These are phyloP conservation scores for Yamadazyma insecticola DNA, from an alignment of 805 yeast genomes.

Conservation along the genomic window DNA sequence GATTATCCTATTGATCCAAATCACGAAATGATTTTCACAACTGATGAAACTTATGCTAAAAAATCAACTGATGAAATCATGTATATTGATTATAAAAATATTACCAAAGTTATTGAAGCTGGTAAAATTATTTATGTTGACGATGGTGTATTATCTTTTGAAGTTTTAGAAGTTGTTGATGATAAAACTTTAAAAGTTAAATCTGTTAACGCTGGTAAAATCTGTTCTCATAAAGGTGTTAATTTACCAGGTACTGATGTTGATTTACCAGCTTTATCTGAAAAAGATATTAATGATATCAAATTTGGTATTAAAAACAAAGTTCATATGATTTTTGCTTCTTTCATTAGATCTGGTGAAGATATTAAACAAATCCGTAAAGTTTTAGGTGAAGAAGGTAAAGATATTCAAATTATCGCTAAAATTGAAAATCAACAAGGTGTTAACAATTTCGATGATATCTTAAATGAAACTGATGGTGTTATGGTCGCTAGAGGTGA, in stretches of 20 bases:
- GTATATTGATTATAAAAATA: slow-evolving; percentile 93
- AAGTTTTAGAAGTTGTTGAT: slow-evolving; percentile 81
- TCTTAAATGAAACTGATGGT: slow-evolving; percentile 92
- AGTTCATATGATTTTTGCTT: slow-evolving; percentile 98
- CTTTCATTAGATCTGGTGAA: slow-evolving; percentile 92
- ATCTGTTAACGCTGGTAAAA: slow-evolving; percentile 91
- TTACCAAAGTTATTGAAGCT: slow-evolving; percentile 82
- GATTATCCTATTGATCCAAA: slow-evolving; percentile 82
- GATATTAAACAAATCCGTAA: slow-evolving; percentile 88
- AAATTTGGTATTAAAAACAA: slow-evolving; percentile 94
- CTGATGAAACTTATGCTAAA: slow-evolving; percentile 74
- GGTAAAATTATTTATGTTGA: slow-evolving; percentile 94
- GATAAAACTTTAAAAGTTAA: slow-evolving; percentile 77
- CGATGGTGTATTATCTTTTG: slow-evolving; percentile 96
- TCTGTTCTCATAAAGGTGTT: slow-evolving; percentile 98
- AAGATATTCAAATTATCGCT: slow-evolving; percentile 91
- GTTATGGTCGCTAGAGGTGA: slow-evolving; percentile 99
- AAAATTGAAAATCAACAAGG: slow-evolving; percentile 99
- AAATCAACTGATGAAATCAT: slow-evolving; percentile 73
- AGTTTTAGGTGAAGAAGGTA: slow-evolving; percentile 96
- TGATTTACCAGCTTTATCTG: slow-evolving; percentile 95
- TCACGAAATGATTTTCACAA: slow-evolving; percentile 91
- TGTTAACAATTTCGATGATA: slow-evolving; percentile 98
- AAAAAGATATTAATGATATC: slow-evolving; percentile 91
- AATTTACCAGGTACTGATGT: slow-evolving; percentile 99